These are phyloP conservation scores for Camellia lanceoleosa DNA, from an alignment of 148 eudicot genomes.

Conservation along the genomic window DNA sequence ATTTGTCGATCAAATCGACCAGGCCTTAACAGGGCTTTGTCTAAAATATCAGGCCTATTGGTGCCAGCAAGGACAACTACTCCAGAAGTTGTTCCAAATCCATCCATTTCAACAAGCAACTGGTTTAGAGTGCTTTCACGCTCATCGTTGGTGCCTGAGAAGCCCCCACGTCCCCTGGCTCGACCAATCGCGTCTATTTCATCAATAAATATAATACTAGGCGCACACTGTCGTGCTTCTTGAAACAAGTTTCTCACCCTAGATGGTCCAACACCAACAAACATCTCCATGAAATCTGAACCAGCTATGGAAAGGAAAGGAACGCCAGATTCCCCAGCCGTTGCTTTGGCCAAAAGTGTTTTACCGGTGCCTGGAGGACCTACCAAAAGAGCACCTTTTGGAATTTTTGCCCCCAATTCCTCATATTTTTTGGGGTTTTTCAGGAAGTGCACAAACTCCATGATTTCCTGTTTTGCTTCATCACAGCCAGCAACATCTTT, in stretches of 20 bases:
- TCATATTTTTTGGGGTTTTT: conserved; percentile 86
- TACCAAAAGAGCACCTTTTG: conserved; percentile 89
- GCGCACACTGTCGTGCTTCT: conserved; percentile 88
- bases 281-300: conserved; percentile 96
- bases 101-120: conserved; percentile 94
- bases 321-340: conserved; percentile 96
- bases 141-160: conserved; percentile 80
- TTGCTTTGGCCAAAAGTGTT: conserved; percentile 89
- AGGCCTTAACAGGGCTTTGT: conserved; percentile 86
- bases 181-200: conserved; percentile 96
- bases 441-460: conserved; percentile 92
- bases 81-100: conserved; percentile 80
- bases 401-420: conserved; percentile 85
- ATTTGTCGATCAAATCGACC: conserved; percentile 88
- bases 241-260: conserved; percentile 87
- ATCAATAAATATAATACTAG: conserved; percentile 87
- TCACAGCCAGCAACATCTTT: conserved; percentile 83
- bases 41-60: conserved; percentile 80
- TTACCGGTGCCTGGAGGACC: conserved; percentile 99
- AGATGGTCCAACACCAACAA: conserved; percentile 96
- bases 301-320: conserved; percentile 88
- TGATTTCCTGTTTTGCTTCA: conserved; percentile 77
- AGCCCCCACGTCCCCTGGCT: conserved; percentile 82
- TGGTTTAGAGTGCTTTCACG: conserved; percentile 88
- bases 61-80: conserved; percentile 94